Percentiles rank a stretch among this genome's conserved stretches.
Evolutionary conservation across 2,329 filamentous ascomycete species (phyloP).

Genomic region (Aphanoascus verrucosus): DNA sequence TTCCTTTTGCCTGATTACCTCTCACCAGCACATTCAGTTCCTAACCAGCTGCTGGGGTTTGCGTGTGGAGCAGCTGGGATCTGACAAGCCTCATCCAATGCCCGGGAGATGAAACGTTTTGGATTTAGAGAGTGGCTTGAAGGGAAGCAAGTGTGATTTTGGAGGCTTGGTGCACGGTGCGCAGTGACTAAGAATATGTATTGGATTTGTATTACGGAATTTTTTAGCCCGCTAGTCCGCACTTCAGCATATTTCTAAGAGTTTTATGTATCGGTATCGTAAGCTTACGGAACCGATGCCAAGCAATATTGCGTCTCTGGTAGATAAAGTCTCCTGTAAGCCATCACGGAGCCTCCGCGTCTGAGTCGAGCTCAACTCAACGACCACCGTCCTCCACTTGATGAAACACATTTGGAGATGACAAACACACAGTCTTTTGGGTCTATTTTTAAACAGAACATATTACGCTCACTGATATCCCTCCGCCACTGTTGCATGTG

Average conservation of each 20-base stretch:
- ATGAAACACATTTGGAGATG: too few relatives aligned
- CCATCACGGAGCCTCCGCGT: too few relatives aligned
- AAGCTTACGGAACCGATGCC: neutral
- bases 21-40: neutral
- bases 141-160: neutral
- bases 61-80: slow-evolving; percentile 3
- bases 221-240: neutral
- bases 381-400: too few relatives aligned
- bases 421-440: too few relatives aligned
- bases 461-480: too few relatives aligned
- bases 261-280: neutral
- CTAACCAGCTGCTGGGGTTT: neutral
- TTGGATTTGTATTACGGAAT: neutral
- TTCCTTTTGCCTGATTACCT: neutral
- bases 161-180: neutral
- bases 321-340: too few relatives aligned
- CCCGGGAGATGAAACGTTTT: slow-evolving; percentile 9
- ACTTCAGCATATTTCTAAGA: neutral
- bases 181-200: neutral
- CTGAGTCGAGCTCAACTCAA: too few relatives aligned
- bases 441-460: too few relatives aligned
- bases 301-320: neutral
- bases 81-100: slow-evolving; percentile 1
- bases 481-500: too few relatives aligned
- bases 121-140: slow-evolving; percentile 9